phyloP scores from a whole-genome alignment of 2,329 filamentous ascomycete species.

The Ramularia collo-cygni region DNA sequence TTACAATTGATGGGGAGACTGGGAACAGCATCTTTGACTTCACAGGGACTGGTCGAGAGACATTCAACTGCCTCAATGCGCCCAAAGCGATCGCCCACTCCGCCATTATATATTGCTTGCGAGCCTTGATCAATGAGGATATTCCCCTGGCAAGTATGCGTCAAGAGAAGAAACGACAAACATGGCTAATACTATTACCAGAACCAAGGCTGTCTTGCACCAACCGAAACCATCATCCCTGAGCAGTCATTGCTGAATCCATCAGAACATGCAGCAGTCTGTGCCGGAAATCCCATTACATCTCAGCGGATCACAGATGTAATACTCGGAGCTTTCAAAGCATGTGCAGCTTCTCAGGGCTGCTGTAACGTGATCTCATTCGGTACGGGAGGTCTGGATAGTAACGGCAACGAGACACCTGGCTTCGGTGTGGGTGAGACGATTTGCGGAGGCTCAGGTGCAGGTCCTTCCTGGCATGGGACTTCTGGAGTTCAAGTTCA shows the following conservation, averaged over 20 bases:
- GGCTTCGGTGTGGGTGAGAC: constrained; percentile 33
- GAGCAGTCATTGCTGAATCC: constrained; percentile 27
- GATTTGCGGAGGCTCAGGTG: constrained; percentile 32
- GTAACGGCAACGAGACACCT: constrained; percentile 14
- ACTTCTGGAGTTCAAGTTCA: constrained; percentile 30
- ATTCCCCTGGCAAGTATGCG: constrained; percentile 40
- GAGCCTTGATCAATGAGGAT: constrained; percentile 26
- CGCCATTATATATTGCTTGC: constrained; percentile 30
- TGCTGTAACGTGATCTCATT: constrained; percentile 29
- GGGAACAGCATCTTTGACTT: constrained; percentile 36
- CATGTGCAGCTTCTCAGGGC: constrained; percentile 28
- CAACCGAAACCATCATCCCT: constrained; percentile 24
- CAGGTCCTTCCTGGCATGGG: constrained; percentile 29
- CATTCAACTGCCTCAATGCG: constrained; percentile 32
- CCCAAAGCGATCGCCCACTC: constrained; percentile 34
- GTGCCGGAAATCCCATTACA: constrained; percentile 27
- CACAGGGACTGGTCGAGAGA: constrained; percentile 33
- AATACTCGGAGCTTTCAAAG: constrained; percentile 27
- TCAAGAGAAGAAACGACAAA: constrained; percentile 51
- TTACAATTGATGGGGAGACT: constrained; percentile 28
- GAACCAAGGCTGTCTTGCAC: constrained; percentile 36
- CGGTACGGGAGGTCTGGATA: constrained; percentile 23
- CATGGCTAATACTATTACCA: constrained; percentile 66
- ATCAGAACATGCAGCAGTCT: constrained; percentile 24
- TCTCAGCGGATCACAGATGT: constrained; percentile 30